Conservation (phyloP, 1,139 yeast species). For the Suhomyces bokatorum region DNA sequence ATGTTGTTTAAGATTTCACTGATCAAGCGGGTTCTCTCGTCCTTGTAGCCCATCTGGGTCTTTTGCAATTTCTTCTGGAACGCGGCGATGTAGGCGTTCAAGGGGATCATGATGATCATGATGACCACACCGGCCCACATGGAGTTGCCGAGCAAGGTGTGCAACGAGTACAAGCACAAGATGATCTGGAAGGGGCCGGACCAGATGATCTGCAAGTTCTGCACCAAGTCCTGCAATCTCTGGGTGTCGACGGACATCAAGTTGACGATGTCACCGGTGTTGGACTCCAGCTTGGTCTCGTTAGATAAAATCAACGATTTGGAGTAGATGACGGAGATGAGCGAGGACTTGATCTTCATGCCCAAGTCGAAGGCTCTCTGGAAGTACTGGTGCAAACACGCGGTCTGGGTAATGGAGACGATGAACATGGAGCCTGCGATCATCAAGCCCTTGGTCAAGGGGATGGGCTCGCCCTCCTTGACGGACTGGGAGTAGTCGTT, state of each 20-base stretch:
- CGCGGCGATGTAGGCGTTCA: slow-evolving; percentile 74
- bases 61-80: slow-evolving; percentile 75
- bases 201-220: slow-evolving; percentile 87
- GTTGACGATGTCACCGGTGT: slow-evolving; percentile 97
- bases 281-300: slow-evolving; percentile 75
- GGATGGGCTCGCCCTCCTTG: slow-evolving; percentile 39
- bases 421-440: slow-evolving; percentile 82
- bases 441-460: slow-evolving; percentile 79
- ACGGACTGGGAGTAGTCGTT: slow-evolving; percentile 61
- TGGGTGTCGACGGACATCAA: slow-evolving; percentile 97
- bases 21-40: slow-evolving; percentile 56
- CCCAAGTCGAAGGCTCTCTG: slow-evolving; percentile 87
- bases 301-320: slow-evolving; percentile 80
- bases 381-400: slow-evolving; percentile 88
- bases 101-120: slow-evolving; percentile 81
- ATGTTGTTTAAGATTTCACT: slow-evolving; percentile 89
- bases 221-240: slow-evolving; percentile 85
- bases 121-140: slow-evolving; percentile 97
- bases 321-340: slow-evolving; percentile 76
- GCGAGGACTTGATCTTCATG: slow-evolving; percentile 80
- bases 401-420: slow-evolving; percentile 81
- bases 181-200: slow-evolving; percentile 94
- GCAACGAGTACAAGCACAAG: slow-evolving; percentile 74
- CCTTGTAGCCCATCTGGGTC: slow-evolving; percentile 48
- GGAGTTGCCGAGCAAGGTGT: slow-evolving; percentile 76